Base-by-base conservation (phyloP, 371 early-diverging fungal species). In the Saksenaea vasiformis region DNA sequence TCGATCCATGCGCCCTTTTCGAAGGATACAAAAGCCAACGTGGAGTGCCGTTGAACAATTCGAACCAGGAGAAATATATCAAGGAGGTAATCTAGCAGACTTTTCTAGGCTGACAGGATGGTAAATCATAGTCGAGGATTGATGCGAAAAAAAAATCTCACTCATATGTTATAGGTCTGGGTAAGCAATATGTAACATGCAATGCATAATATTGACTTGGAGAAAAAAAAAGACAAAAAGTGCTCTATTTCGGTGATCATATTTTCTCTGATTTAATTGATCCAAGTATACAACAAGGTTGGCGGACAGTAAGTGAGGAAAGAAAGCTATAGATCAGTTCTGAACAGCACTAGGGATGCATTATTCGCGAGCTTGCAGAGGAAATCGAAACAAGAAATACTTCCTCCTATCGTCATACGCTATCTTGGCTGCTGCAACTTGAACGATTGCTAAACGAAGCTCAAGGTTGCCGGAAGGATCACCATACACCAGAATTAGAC, bases 191-290 rank as follows among this genome's bases (percentile, higher is more conserved):
- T 2, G 22, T 9, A 17, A 17, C n/a, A 28, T 38, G 24, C n/a
- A 22, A 47, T 4, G 22, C 3, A 47, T 9, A 14, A 17, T 60
- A 17, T 2, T 58, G 17, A 22, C 14, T 41, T 44, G 24, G 3
- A 22, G 8, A 5, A 22, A 37, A 43, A 28, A 14, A 36, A 39
- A 78, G 88, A 15, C 83, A 84, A 64, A 84, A 73, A 60, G 87
- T 88, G 7, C 68, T 90, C 31, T 90, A 90, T 65, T 79, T 90
- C 69, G 90, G 90, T 44, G 90, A 90, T 64, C 87, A 88, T 65
- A 70, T 88, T 3, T 90, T 83, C 66, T 87, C 87, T 17, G 90
- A 90, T 62, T 68, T 90, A 13, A 78, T 83, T 31, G 88, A 87
- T 56, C 87, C 90, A 4, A 80, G 85, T 0, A 69, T 84, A 15